Percentiles rank a stretch among this genome's conserved stretches.
These are phyloP conservation scores for Aspergillus homomorphus DNA, from an alignment of 495 filamentous ascomycete species.

Conservation along the genomic window DNA sequence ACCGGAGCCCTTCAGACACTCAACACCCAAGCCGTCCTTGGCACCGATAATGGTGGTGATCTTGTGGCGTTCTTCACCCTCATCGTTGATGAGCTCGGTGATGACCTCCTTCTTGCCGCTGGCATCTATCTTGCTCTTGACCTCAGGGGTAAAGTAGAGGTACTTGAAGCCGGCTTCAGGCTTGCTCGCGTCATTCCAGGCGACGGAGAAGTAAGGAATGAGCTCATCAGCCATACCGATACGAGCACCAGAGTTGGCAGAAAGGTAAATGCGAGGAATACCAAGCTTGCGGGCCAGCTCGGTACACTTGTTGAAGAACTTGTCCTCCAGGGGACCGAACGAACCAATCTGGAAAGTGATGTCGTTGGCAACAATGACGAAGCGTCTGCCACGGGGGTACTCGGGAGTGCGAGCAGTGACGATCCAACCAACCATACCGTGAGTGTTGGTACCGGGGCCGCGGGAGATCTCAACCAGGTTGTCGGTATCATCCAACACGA, in stretches of 20 bases:
- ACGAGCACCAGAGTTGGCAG: constrained; percentile 98
- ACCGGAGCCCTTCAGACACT: constrained; percentile 95
- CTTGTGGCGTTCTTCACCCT: constrained; percentile 88
- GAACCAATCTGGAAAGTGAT: constrained; percentile 99
- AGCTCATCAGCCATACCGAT: constrained; percentile 96
- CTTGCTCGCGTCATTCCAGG: constrained; percentile 83
- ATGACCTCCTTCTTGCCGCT: constrained; percentile 79
- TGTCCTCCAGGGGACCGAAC: constrained; percentile 93
- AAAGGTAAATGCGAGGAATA: constrained; percentile 95
- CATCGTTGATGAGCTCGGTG: constrained; percentile 78
- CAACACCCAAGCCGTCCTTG: constrained; percentile 94
- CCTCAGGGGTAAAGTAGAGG: constrained; percentile 86
- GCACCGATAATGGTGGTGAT: constrained; percentile 92
- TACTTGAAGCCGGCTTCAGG: constrained; percentile 96
- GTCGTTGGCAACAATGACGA: constrained; percentile 96
- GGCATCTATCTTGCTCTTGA: constrained; percentile 85
- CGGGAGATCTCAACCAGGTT: constrained; percentile 88
- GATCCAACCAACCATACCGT: constrained; percentile 98
- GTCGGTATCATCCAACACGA: constrained; percentile 91
- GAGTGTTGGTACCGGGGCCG: constrained; percentile 89
- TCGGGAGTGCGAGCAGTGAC: constrained; percentile 97
- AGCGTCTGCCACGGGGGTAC: constrained; percentile 86
- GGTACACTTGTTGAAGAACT: constrained; percentile 98
- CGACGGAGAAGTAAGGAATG: constrained; percentile 93
- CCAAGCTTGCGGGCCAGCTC: constrained; percentile 89